Conservation (phyloP, 1,139 yeast species). For the Wickerhamomyces sp. region DNA sequence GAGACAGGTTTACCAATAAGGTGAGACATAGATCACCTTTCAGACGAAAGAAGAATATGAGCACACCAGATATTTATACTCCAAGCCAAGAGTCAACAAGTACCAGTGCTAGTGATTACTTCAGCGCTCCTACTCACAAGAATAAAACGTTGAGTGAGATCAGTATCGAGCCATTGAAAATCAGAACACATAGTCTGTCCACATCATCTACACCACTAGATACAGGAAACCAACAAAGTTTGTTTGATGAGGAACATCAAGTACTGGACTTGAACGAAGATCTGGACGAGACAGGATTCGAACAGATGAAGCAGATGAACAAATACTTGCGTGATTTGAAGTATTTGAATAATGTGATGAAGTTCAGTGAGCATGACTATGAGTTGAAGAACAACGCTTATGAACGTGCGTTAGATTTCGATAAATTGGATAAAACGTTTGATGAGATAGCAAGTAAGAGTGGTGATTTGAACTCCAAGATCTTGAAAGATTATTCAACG, state of each 20-base stretch:
- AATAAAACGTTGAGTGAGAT: slow-evolving; percentile 15
- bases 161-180: slow-evolving; percentile 19
- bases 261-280: background rate
- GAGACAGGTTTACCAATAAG: slow-evolving; percentile 15
- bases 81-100: too few relatives aligned
- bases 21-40: slow-evolving; percentile 22
- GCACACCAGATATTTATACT: background rate
- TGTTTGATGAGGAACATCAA: background rate
- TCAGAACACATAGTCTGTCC: slow-evolving; percentile 5
- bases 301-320: slow-evolving; percentile 24
- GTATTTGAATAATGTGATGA: slow-evolving; percentile 11
- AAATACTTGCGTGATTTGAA: slow-evolving; percentile 25
- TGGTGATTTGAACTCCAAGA: background rate
- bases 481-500: background rate
- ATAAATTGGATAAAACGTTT: slow-evolving; percentile 17
- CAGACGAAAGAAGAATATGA: slow-evolving; percentile 6
- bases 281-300: slow-evolving; percentile 22
- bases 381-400: slow-evolving; percentile 16
- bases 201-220: slow-evolving; percentile 14
- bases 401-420: slow-evolving; percentile 16
- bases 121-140: background rate
- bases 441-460: slow-evolving; percentile 3
- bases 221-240: slow-evolving; percentile 8
- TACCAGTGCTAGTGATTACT: background rate
- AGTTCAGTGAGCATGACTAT: slow-evolving; percentile 19